phyloP scores from a whole-genome alignment of 257 asterid species.

The Gentiana macrophylla region DNA sequence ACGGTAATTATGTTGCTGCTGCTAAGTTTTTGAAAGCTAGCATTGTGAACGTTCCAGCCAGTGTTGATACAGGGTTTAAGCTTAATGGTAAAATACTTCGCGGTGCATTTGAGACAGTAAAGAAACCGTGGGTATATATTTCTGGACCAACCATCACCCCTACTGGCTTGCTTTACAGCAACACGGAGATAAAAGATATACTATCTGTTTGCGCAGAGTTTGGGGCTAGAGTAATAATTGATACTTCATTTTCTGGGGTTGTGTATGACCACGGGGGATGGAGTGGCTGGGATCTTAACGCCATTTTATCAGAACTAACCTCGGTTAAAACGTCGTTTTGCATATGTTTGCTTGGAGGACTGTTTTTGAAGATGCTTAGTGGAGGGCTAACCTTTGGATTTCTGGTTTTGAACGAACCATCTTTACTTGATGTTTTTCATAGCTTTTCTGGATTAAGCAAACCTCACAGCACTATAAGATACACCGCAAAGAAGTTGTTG shows the following conservation, averaged over 20 bases:
- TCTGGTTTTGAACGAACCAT: constrained; percentile 56
- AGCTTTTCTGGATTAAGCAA: constrained; percentile 74
- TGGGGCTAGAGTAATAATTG: constrained; percentile 73
- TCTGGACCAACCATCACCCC: constrained; percentile 89
- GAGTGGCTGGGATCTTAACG: constrained; percentile 64
- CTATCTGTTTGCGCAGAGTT: constrained; percentile 54
- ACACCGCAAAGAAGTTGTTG: constrained; percentile 68
- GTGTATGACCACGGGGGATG: constrained; percentile 43
- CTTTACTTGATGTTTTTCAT: constrained; percentile 59
- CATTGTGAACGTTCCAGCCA: constrained; percentile 42
- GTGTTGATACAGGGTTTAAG: constrained; percentile 54
- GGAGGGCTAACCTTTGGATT: constrained; percentile 82
- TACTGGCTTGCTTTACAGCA: constrained; percentile 72
- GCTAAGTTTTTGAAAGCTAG: constrained; percentile 70
- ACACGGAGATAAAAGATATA: constrained; percentile 58
- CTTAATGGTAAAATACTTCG: constrained; percentile 50
- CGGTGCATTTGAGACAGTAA: constrained; percentile 31
- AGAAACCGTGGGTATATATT: constrained; percentile 82
- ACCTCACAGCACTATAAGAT: constrained; percentile 78
- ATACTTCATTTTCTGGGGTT: constrained; percentile 89
- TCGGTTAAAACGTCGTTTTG: constrained; percentile 43
- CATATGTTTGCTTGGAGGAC: constrained; percentile 69
- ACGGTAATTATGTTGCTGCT: constrained; percentile 76
- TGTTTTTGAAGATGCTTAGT: constrained; percentile 72
- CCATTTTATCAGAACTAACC: constrained; percentile 43